phyloP scores from a whole-genome alignment of 169 alveolate species.

The Plasmodium reichenowi region DNA sequence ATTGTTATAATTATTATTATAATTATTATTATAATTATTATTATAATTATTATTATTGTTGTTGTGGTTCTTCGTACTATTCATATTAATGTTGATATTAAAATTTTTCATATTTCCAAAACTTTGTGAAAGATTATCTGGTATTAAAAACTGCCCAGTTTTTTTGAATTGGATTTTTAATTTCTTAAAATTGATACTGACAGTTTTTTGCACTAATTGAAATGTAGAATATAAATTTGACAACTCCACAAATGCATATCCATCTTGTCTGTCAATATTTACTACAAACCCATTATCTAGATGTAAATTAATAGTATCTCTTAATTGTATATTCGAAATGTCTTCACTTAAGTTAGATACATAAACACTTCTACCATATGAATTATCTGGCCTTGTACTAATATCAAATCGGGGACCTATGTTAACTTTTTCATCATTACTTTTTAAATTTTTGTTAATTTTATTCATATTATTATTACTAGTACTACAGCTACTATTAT shows the following conservation, averaged over 20 bases:
- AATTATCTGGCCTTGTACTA: constrained; percentile 70
- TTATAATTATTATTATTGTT: background rate
- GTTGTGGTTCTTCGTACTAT: background rate
- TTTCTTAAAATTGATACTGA: constrained; percentile 61
- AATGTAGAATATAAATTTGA: constrained; percentile 65
- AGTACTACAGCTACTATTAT: constrained; percentile 15
- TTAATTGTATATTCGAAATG: constrained; percentile 46
- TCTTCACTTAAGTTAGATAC: constrained; percentile 73
- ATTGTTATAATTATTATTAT: background rate
- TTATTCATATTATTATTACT: constrained; percentile 12
- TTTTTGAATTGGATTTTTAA: constrained; percentile 72
- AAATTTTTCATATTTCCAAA: background rate
- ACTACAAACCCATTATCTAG: constrained; percentile 72
- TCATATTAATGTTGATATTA: constrained; percentile 9
- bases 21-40: background rate
- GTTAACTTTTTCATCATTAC: constrained; percentile 26
- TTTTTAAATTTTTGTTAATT: constrained; percentile 20
- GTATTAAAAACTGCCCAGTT: constrained; percentile 74
- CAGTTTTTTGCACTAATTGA: constrained; percentile 59
- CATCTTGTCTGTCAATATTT: constrained; percentile 73
- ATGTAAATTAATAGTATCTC: constrained; percentile 62
- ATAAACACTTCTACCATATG: constrained; percentile 76
- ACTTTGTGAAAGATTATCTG: constrained; percentile 43
- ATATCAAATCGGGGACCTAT: constrained; percentile 76
- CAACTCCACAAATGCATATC: constrained; percentile 71